Evolutionary conservation across 169 alveolate genomes (phyloP), one percentile per base, ranked within the genome.

Genomic region (Plasmodium billcollinsi): DNA sequence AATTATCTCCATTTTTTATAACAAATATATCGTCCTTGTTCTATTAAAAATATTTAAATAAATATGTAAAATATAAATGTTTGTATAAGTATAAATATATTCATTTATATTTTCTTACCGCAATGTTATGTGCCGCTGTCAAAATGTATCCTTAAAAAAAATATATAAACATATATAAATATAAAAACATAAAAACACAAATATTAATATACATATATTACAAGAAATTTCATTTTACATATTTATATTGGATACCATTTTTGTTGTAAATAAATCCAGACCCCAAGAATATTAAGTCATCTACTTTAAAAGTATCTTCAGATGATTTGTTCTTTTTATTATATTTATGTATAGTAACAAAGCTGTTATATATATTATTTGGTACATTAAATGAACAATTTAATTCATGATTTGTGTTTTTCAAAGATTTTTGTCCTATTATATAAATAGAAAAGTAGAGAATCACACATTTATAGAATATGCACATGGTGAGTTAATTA

Each of bases 51-150:
- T 74, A 18, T 52, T 43, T 74, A 39, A 39, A 39, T 39, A 39
- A 39, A 5, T 39, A 26, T 9, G 39, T 58, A 58, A 5, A 24
- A 11, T 1, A 14, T 58, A 58, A 3, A 20, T 12, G 24, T 9
- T 39, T 39, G 47, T 39, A 39, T 39, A 39, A 39, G 47, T 24
- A 20, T 8, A 63, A 20, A 18, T 26, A 63, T 14, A 67, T 39
- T 67, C 14, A 15, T 54, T 73, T 26, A 29, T 56, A 1, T 62
- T 21, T 21, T 39, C 20, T 75, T 65, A 78, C 89, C 49, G 89
- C 67, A 65, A 78, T 65, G 69, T 78, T 78, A 59, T 78, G 89
- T 9, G 89, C 89, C 50, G 89, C 89, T 45, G 89, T 78, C 12
- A 78, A 24, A n/a, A 78, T 58, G 59, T 78, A 65, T 78, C 89